Evolutionary conservation across 1,284 basidiomycete species (phyloP), one percentile per base, ranked within the genome.

Genomic region (Cutaneotrichosporon sp.): DNA sequence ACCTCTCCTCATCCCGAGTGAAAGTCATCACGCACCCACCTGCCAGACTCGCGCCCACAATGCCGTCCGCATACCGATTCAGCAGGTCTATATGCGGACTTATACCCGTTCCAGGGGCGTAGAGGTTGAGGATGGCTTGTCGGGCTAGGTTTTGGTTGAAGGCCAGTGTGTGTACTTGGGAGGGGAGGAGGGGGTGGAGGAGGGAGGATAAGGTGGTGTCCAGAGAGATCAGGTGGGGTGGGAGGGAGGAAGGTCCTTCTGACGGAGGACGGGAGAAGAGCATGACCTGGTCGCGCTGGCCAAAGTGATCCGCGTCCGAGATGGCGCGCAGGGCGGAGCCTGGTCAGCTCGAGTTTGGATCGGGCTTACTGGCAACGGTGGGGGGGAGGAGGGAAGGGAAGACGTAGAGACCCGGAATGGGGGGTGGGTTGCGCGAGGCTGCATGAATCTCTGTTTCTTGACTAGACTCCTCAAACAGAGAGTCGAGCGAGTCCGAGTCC

Each of bases 121-220:
- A 84, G 21, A 81, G 74, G 70, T 84, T 84, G 60, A 83, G 69
- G 56, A 84, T 84, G 22, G 78, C 71, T 63, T 81, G 80, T 21
- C 79, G 60, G 2, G 72, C 71, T 11, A 78, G 66, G 2, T 38
- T 52, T 53, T 77, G 75, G 1, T 62, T 18, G 59, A 79, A 76
- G 9, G 74, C 56, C 0, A 65, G 60, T 2, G 21, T 9, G 22
- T 47, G 56, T 0, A 55, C 56, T 2, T 57, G 47, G 0, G 42
- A 0, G 1, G 72, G 67, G 0, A 76, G 50, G 0, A 10, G 58
- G 2, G 67, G 32, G 0, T 26, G 1, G 4, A 77, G 67, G 11
- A 73, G 49, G 10, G 50, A 51, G 1, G 63, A 40, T 2, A 77
- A 58, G 2, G 51, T 36, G 1, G 13, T 6, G n/a, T 74, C 57